Percentiles rank a stretch among this genome's conserved stretches.
phyloP scores from a whole-genome alignment of 495 filamentous ascomycete genomes.

The Penicillium soppii region DNA sequence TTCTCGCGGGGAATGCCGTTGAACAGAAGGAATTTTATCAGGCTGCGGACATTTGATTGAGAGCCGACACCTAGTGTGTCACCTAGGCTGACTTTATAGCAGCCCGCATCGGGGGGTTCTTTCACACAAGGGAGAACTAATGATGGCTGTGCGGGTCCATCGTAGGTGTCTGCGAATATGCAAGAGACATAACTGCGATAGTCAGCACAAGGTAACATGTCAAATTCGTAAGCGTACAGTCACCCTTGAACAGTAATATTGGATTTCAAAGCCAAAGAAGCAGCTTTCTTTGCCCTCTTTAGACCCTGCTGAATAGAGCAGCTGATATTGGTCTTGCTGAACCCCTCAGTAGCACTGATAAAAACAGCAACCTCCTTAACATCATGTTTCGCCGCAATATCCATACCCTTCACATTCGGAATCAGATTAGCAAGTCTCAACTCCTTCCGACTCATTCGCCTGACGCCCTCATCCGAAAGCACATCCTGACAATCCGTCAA shows the following conservation, averaged over 20 bases:
- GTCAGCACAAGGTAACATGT: too few relatives aligned
- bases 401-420: conserved; percentile 42
- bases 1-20: conserved; percentile 23
- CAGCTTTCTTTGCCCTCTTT: conserved; percentile 24
- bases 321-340: conserved; percentile 46
- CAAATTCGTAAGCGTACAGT: too few relatives aligned
- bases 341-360: conserved; percentile 42
- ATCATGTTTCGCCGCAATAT: conserved; percentile 28
- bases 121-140: conserved; percentile 32
- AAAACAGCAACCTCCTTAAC: conserved; percentile 44
- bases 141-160: conserved; percentile 29
- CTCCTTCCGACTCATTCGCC: neutral
- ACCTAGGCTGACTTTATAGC: conserved; percentile 46
- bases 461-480: conserved; percentile 11
- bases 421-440: conserved; percentile 38
- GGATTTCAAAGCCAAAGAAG: conserved; percentile 12
- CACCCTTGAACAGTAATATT: conserved; percentile 39
- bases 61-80: conserved; percentile 45
- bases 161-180: conserved; percentile 43
- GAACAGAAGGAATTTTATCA: conserved; percentile 27
- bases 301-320: conserved; percentile 36
- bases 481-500: conserved; percentile 40
- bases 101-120: conserved; percentile 35
- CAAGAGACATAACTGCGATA: conserved; percentile 41
- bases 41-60: conserved; percentile 24